A percentile compares a stretch with the other conserved stretches of the same genome.
phyloP scores from a whole-genome alignment of 169 alveolate genomes.

The Plasmodium knowlesi region DNA sequence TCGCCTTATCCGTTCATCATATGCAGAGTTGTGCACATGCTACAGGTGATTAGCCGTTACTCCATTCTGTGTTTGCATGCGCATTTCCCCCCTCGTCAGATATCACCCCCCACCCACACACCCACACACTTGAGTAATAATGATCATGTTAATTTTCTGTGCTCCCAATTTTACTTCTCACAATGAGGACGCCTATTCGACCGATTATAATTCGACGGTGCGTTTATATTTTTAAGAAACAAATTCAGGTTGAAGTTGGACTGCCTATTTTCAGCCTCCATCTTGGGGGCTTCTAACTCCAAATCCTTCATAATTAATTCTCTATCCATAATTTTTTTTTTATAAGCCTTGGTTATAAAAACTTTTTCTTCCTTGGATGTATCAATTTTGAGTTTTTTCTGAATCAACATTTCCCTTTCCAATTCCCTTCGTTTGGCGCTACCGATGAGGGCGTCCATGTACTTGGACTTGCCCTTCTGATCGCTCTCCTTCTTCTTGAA shows the following conservation, averaged over 20 bases:
- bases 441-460: slow-evolving; percentile 79
- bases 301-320: slow-evolving; percentile 63
- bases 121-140: too few relatives aligned
- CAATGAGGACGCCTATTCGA: slow-evolving; percentile 2
- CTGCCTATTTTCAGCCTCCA: slow-evolving; percentile 57
- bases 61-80: background rate
- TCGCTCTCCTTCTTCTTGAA: slow-evolving; percentile 3
- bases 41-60: background rate
- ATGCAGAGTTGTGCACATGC: background rate
- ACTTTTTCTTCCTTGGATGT: slow-evolving; percentile 79
- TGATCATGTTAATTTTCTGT: background rate
- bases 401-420: slow-evolving; percentile 83
- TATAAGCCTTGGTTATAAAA: slow-evolving; percentile 85
- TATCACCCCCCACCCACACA: background rate
- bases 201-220: slow-evolving; percentile 61
- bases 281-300: slow-evolving; percentile 76
- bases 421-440: slow-evolving; percentile 82
- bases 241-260: slow-evolving; percentile 78
- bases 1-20: background rate
- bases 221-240: slow-evolving; percentile 78
- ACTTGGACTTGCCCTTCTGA: slow-evolving; percentile 78
- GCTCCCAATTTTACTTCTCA: slow-evolving; percentile 6
- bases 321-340: slow-evolving; percentile 83
- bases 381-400: slow-evolving; percentile 79
- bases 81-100: background rate